Evolutionary conservation across 331 rosid species (phyloP).

Genomic region (Quercus lobata): DNA sequence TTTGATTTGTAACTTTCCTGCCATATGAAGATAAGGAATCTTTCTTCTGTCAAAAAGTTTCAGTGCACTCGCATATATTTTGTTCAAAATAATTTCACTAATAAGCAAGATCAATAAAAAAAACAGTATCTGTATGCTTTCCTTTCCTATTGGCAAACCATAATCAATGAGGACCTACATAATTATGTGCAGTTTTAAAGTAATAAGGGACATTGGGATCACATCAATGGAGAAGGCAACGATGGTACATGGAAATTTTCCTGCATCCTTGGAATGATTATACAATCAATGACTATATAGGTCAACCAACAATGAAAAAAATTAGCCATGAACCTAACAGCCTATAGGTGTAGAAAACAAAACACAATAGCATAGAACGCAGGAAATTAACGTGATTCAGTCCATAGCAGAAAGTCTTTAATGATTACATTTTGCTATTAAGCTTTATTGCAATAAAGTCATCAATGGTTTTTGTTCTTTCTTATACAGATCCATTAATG

Average conservation of each 20-base stretch:
- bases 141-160: slow-evolving; percentile 9
- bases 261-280: slow-evolving; percentile 17
- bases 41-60: slow-evolving; percentile 33
- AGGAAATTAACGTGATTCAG: too few relatives aligned
- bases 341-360: neutral
- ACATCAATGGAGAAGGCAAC: slow-evolving; percentile 25
- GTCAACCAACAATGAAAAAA: slow-evolving; percentile 8
- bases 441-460: too few relatives aligned
- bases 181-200: slow-evolving; percentile 15
- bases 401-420: too few relatives aligned
- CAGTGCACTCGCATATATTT: slow-evolving; percentile 15
- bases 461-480: too few relatives aligned
- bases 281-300: slow-evolving; percentile 14
- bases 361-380: neutral
- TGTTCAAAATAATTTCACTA: slow-evolving; percentile 1
- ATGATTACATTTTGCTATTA: too few relatives aligned
- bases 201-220: slow-evolving; percentile 29
- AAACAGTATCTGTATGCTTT: neutral
- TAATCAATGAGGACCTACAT: slow-evolving; percentile 1
- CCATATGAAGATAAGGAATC: slow-evolving; percentile 39
- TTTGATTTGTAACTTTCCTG: slow-evolving; percentile 18
- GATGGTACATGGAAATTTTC: slow-evolving; percentile 21
- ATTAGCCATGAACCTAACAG: neutral
- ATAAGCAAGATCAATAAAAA: neutral
- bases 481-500: too few relatives aligned